Evolutionary conservation across 2,329 filamentous ascomycete genomes (phyloP), one percentile per base, ranked within the genome.

Genomic region (Ophiostoma himal-ulmi): DNA sequence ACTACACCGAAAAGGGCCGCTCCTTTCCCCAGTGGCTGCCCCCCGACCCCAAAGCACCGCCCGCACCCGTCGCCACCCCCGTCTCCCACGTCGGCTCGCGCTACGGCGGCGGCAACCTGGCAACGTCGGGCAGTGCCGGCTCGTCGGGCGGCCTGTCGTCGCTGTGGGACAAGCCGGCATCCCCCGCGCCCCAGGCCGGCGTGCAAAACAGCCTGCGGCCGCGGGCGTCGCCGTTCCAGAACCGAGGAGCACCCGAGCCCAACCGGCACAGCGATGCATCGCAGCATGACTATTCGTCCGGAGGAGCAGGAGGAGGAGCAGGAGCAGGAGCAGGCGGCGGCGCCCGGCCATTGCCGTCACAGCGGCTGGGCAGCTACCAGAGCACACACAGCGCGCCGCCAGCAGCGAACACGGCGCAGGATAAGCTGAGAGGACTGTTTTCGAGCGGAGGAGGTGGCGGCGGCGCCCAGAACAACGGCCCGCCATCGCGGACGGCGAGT

Each of bases 1-100:
- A 98, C 85, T 98, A 99, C 84, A 87, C 84, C 68, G 94, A 98
- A 79, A 95, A 96, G 77, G 91, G 90, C 75, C 89, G 89, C 30
- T 84, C 88, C 1, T 91, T 94, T 73, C 95, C 95, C 0, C 81
- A 84, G 75, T 98, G 95, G 94, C 89, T 98, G 8, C 93, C 94
- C 8, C 89, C 92, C 6, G 92, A 97, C 79, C 94, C 93, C n/a
- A 94, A 92, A 80, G 87, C 86, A 4, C 88, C 88, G 60, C 84
- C 85, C 52, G 82, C 85, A 44, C 69, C 70, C 34, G 79, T 81
- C 64, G 79, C 81, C 67, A 82, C 85, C 74, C 79, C 86, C 71
- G 78, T 88, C 73, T 79, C 82, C 77, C 76, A 80, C 76, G 80
- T 86, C 76, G 82, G 83, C 76, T 79, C 85, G 74, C 83, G 84